Evolutionary conservation across 768 basidiomycete species (phyloP), one percentile per base, ranked within the genome.

Genomic region (Lactarius indigo): DNA sequence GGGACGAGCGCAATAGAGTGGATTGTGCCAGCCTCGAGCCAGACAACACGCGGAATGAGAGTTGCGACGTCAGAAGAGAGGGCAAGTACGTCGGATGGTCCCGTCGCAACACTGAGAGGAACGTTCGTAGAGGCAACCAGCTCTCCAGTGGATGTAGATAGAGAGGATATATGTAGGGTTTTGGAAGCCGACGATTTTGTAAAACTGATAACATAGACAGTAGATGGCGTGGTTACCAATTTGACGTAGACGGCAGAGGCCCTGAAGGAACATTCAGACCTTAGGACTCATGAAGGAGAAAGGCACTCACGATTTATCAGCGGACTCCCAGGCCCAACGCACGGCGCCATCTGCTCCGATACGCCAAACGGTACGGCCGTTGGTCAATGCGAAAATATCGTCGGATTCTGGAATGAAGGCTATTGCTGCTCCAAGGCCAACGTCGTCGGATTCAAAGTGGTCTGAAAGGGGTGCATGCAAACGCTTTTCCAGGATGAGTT

Each of bases 251-350:
- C 78, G 7, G 87, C 80, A 7, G 85, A 80, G 2, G 87, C 86
- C 23, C 93, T 94, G 69, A 10, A 28, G 18, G 57, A 41, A 50
- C 72, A 65, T 66, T 64, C 33, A 26, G 39, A 30, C 35, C 18
- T n/a, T 39, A 23, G 54, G 35, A 39, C 35, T 33, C 61, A 33
- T 42, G 13, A 26, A 15, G 55, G 31, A 30, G 55, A 17, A 18
- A 57, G 41, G 54, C 44, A 1, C 86, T 70, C 72, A 92, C 91
- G 81, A 83, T 58, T 87, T 82, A 72, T 91, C 89, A 17, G 80
- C 79, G 28, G 87, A 82, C n/a, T 80, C 81, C 89, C 92, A 94
- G 1, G 76, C 79, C 94, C 94, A 96, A 30, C 77, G 74, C 1
- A 78, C 76, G 10, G 83, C 78, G 1, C 92, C 92, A 1, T 81